Percentiles rank a stretch among this genome's conserved stretches.
Conservation (phyloP, 2,329 filamentous ascomycete genomes). For the Helicocarpus griseus region DNA sequence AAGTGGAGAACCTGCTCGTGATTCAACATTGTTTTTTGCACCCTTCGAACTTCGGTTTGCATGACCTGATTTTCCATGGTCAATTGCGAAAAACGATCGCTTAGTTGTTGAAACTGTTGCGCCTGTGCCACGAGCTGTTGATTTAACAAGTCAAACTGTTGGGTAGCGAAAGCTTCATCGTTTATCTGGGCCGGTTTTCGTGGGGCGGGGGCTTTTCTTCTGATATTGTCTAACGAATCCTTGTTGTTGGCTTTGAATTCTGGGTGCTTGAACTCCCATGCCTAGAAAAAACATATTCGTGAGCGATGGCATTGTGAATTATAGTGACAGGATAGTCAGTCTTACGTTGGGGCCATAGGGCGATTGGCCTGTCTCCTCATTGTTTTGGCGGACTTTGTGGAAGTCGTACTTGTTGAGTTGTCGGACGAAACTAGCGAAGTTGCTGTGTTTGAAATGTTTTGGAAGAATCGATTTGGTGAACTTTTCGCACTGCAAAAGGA, state of each 20-base stretch:
- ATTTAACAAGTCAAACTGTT: constrained; percentile 82
- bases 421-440: constrained; percentile 92
- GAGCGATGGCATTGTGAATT: constrained; percentile 11
- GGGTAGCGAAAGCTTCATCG: constrained; percentile 68
- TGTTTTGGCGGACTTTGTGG: constrained; percentile 90
- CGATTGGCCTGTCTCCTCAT: constrained; percentile 73
- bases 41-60: constrained; percentile 52
- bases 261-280: constrained; percentile 95
- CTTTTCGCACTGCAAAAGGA: constrained; percentile 70
- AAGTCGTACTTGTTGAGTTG: constrained; percentile 98
- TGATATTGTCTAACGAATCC: constrained; percentile 91
- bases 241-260: constrained; percentile 95
- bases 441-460: constrained; percentile 98
- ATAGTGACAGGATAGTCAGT: constrained; percentile 8
- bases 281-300: constrained; percentile 38
- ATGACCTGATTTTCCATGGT: constrained; percentile 56
- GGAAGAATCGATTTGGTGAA: constrained; percentile 96
- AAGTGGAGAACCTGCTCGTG: constrained; percentile 63
- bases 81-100: constrained; percentile 75
- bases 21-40: constrained; percentile 62
- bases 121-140: constrained; percentile 83
- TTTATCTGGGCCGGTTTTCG: constrained; percentile 60
- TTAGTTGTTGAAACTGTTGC: constrained; percentile 79
- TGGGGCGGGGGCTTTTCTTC: constrained; percentile 85
- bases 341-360: constrained; percentile 70